Evolutionary conservation across 345 rosid genomes (phyloP), one percentile per base, ranked within the genome.

Genomic region (Arabis alpina): DNA sequence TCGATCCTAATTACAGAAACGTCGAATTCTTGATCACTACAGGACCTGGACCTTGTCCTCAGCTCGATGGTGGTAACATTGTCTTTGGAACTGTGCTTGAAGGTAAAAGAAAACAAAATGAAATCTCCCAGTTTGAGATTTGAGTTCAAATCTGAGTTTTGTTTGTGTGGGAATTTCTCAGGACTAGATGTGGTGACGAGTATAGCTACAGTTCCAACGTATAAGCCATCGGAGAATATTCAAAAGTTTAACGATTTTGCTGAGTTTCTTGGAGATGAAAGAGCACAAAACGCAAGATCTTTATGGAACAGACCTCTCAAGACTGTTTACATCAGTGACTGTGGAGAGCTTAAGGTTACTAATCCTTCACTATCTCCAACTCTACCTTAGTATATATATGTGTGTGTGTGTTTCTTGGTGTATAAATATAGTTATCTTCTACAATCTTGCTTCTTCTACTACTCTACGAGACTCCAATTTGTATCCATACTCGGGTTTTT

Each of bases 11-110:
- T 41, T 87, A 88, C 59, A 83, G 97, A 48, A 90, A 90, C 60
- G 96, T 88, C 5, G 97, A 88, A 79, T 93, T 93, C 82, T 82
- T 93, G 82, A 90, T 90, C 45, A 93, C 91, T 3, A 88, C 96
- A 0, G 98, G 98, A 3, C 98, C 96, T 13, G 97, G 88, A 43
- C 93, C 98, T 6, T 88, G 89, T 54, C 97, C 96, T 1, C 84
- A 83, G 73, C 80, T 93, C 59, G 96, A 90, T 66, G 74, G 49
- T 50, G 86, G 81, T 74, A 93, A 90, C 84, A 87, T 90, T n/a
- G 96, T 90, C 9, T 90, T 93, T 11, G 97, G 97, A n/a, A 79
- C 83, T 6, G 98, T 93, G 3, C 96, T 87, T 61, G 81, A 90
- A 88, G 96, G 98, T 90, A 12, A 10, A 5, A 32, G 7, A 6